Evolutionary conservation across 164 flowering plant genomes (phyloP).

Genomic region (Dillenia turbinata): DNA sequence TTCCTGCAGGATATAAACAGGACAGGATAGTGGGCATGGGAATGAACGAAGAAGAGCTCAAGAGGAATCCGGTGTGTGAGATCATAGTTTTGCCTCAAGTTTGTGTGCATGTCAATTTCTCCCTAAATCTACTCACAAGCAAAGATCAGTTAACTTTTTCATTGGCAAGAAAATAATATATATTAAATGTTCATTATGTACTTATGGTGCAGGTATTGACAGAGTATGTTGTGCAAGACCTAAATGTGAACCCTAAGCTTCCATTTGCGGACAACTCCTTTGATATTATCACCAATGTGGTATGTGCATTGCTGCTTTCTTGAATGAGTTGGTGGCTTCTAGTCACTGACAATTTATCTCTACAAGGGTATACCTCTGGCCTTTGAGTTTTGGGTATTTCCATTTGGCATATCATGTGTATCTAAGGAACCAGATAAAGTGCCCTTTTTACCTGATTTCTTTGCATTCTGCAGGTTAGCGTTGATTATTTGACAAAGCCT

Average conservation of each 20-base stretch:
- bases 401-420: too few species aligned
- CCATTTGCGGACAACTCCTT: constrained; percentile 85
- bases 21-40: constrained; percentile 80
- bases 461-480: constrained; percentile 67
- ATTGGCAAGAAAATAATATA: background rate
- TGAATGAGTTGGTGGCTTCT: too few species aligned
- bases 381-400: too few species aligned
- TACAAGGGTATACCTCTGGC: too few species aligned
- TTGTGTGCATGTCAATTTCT: background rate
- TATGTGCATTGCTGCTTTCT: constrained; percentile 17
- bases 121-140: background rate
- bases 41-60: constrained; percentile 90
- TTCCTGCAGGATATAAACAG: constrained; percentile 87
- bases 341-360: too few species aligned
- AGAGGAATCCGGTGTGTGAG: constrained; percentile 60
- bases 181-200: background rate
- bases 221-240: constrained; percentile 81
- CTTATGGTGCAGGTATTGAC: constrained; percentile 66
- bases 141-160: background rate
- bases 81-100: too few species aligned
- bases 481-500: constrained; percentile 87
- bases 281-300: constrained; percentile 91
- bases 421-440: background rate
- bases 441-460: background rate
- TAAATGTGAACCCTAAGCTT: constrained; percentile 76